Base-by-base conservation (phyloP, 2,329 filamentous ascomycete species). In the Penicillium sp. region DNA sequence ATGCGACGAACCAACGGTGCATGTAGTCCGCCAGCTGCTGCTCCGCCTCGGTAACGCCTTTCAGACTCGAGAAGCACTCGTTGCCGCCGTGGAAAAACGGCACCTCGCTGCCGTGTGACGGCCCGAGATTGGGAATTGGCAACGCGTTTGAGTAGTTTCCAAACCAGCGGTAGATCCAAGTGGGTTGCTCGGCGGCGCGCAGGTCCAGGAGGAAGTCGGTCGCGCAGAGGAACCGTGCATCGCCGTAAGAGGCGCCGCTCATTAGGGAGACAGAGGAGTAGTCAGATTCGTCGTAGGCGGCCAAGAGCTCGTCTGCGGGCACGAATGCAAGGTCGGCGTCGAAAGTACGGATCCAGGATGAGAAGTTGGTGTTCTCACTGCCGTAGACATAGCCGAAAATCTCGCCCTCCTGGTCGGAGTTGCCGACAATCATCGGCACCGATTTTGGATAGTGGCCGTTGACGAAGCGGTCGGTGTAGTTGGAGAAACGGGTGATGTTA, bases 81-180 rank as follows among this genome's bases (percentile, higher is more conserved):
- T 64, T 62, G n/a, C 61, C 61, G 21, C 61, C 61, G 51, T 64
- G 61, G 54, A 64, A 62, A 52, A 64, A 64, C 21, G 61, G 61
- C n/a, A 64, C 56, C 29, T 64, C 61, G 36, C 55, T 61, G 6
- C 61, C 61, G 50, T 64, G 61, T 1, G 60, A 61, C 8, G 61
- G 45, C 5, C 60, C 61, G 7, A 62, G 52, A 18, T 51, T 53
- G 5, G 55, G 2, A 6, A 62, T 49, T 10, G 51, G 51, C n/a
- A 64, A 44, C 3, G 54, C 56, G 29, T 64, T 64, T 13, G 52
- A 56, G 45, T 64, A 64, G n/a, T 61, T 36, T 2, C 62, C 62
- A 33, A 64, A 64, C 62, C 62, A 64, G 36, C 62, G 60, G 51
- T 64, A 64, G 48, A 59, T 50, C 62, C 62, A 64, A 33, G 58